Percentiles rank a stretch among this genome's conserved stretches.
Conservation (phyloP, 1,284 basidiomycete species). For the Takashimella koratensis region DNA sequence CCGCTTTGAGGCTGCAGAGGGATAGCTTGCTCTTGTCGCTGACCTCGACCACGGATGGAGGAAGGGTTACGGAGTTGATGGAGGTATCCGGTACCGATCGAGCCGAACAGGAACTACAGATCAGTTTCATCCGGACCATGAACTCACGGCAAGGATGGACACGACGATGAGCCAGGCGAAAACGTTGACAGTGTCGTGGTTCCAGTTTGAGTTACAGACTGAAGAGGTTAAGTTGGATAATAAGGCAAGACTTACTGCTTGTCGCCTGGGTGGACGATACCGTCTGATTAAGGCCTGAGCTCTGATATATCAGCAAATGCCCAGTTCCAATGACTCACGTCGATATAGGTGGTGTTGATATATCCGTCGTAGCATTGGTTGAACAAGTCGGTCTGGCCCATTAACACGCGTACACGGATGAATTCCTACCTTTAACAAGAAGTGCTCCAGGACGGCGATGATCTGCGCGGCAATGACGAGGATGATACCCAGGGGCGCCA, state of each 20-base stretch:
- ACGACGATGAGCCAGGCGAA: conserved; percentile 60
- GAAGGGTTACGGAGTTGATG: conserved; percentile 65
- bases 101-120: conserved; percentile 59
- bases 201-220: conserved; percentile 59
- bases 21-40: conserved; percentile 31
- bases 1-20: conserved; percentile 19
- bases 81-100: conserved; percentile 63
- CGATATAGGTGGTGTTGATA: conserved; percentile 40
- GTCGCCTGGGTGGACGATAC: conserved; percentile 8
- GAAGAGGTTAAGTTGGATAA: not conserved
- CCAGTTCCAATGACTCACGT: conserved; percentile 12
- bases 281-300: conserved; percentile 5
- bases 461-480: conserved; percentile 58
- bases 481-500: conserved; percentile 56
- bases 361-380: conserved; percentile 51
- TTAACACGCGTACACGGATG: too few relatives aligned
- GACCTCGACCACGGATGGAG: conserved; percentile 46
- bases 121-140: not conserved
- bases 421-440: conserved; percentile 61
- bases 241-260: conserved; percentile 37
- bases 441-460: conserved; percentile 61
- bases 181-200: conserved; percentile 59
- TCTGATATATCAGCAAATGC: conserved; percentile 4
- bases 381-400: conserved; percentile 54
- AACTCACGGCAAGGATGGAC: conserved; percentile 40